Evolutionary conservation across 176 grass and related monocot genomes (phyloP), one percentile per base, ranked within the genome.

Genomic region (Raddia distichophylla): DNA sequence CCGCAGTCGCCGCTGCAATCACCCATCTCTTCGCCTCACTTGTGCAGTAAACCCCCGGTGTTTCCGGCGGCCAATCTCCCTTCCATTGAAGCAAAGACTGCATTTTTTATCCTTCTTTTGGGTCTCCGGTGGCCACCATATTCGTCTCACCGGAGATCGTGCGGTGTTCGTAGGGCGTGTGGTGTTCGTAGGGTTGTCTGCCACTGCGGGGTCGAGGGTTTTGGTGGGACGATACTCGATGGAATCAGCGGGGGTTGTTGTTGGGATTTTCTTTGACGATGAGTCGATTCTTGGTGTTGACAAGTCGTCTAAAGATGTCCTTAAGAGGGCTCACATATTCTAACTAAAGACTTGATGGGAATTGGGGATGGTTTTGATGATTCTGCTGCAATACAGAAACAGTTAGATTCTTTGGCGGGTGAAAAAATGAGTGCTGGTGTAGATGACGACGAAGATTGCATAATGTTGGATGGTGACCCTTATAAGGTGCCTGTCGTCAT

Each of bases 211-310:
- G 37, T 40, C 0, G 34, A 63, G 64, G 34, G 47, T 68, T 68
- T 66, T 51, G 53, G 9, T 22, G 45, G 37, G 27, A 27, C 27
- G 27, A 27, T 27, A 27, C 27, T 56, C n/a, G 67, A 89, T 91
- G 95, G 90, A 74, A 69, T 65, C 83, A n/a, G 82, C 61, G 73
- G 53, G 50, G 27, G 85, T 19, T 64, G 50, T 80, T 35, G 67
- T 97, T 45, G 95, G 86, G 12, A 86, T 94, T 75, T 78, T 86
- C 75, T 97, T 92, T 2, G 90, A 94, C n/a, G 92, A 97, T 37
- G 86, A 85, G 49, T 78, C 71, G 48, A 14, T 3, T 19, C 10
- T 74, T 34, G 33, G 13, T 5, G 49, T 10, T 5, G 69, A 5
- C 35, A 66, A 79, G 20, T 15, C 42, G 7, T 13, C 76, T 10